phyloP scores from a whole-genome alignment of 345 rosid species.

The Gossypium longicalyx region DNA sequence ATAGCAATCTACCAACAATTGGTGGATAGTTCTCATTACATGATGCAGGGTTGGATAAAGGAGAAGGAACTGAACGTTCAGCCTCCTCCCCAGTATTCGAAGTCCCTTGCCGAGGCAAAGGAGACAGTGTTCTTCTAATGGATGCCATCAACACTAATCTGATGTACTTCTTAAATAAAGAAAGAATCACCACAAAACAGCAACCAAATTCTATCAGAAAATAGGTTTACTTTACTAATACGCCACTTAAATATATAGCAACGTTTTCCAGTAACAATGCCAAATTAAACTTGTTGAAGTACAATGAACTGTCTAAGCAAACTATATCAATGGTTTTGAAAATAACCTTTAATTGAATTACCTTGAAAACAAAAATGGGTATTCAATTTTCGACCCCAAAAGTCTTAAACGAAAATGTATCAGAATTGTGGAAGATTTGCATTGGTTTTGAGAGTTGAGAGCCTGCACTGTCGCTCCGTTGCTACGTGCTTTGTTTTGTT shows the following conservation, averaged over 20 bases:
- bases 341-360: not conserved
- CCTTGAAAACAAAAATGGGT: not conserved
- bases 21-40: conserved; percentile 28
- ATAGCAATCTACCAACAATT: conserved; percentile 29
- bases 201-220: conserved; percentile 13
- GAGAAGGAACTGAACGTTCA: conserved; percentile 42
- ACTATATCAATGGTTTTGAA: not conserved
- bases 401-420: too few species aligned
- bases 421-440: too few species aligned
- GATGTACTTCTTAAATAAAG: not conserved
- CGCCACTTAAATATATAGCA: too few species aligned
- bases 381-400: too few species aligned
- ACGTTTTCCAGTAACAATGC: not conserved
- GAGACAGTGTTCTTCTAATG: conserved; percentile 54
- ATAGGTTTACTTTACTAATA: too few species aligned
- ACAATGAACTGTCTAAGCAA: not conserved
- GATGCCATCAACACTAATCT: conserved; percentile 40
- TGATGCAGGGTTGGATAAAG: conserved; percentile 47
- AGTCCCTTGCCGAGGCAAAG: conserved; percentile 44
- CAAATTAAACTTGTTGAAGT: not conserved
- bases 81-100: conserved; percentile 45
- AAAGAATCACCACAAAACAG: not conserved
- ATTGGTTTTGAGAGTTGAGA: too few species aligned
- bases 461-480: not conserved
- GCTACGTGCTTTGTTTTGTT: not conserved